Conservation (phyloP, 768 basidiomycete species). For the Lactarius psammicola region DNA sequence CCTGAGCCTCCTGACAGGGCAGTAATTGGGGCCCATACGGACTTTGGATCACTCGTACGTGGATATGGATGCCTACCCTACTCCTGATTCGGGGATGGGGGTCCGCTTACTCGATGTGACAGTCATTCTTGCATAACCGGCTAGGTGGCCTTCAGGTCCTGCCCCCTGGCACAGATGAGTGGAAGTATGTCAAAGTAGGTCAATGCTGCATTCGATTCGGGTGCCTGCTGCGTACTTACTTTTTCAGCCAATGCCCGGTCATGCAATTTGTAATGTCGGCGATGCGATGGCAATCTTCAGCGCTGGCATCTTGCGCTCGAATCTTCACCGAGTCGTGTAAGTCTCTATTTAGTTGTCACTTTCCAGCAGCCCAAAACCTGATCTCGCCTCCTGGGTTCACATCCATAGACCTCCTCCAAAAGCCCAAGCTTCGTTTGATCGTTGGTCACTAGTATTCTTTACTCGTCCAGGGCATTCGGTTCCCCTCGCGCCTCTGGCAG, state of each 20-base stretch:
- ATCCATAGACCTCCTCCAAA: slow-evolving; percentile 53
- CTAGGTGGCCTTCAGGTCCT: slow-evolving; percentile 16
- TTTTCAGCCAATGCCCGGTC: slow-evolving; percentile 35
- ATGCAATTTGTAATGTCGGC: slow-evolving; percentile 38
- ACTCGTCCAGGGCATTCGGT: slow-evolving; percentile 59
- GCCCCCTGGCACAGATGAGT: not conserved
- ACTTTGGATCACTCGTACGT: slow-evolving; percentile 36
- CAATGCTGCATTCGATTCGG: not conserved
- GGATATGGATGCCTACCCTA: not conserved
- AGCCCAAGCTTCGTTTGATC: slow-evolving; percentile 48
- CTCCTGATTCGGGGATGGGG: not conserved
- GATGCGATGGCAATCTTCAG: slow-evolving; percentile 37
- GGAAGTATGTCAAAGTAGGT: slow-evolving; percentile 16
- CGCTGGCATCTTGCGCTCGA: slow-evolving; percentile 37
- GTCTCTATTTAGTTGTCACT: slow-evolving; percentile 7
- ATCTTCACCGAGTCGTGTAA: slow-evolving; percentile 36
- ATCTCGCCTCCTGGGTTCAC: not conserved
- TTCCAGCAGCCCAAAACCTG: not conserved
- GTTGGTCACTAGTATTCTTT: slow-evolving; percentile 74
- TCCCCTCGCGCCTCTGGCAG: slow-evolving; percentile 49
- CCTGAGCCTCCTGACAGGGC: slow-evolving; percentile 35
- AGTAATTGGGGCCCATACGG: slow-evolving; percentile 39
- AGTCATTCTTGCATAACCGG: slow-evolving; percentile 9
- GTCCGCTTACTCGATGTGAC: not conserved
- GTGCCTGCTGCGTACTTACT: not conserved